Base-by-base conservation (phyloP, 2,329 filamentous ascomycete genomes). In the Epichloe aotearoae region DNA sequence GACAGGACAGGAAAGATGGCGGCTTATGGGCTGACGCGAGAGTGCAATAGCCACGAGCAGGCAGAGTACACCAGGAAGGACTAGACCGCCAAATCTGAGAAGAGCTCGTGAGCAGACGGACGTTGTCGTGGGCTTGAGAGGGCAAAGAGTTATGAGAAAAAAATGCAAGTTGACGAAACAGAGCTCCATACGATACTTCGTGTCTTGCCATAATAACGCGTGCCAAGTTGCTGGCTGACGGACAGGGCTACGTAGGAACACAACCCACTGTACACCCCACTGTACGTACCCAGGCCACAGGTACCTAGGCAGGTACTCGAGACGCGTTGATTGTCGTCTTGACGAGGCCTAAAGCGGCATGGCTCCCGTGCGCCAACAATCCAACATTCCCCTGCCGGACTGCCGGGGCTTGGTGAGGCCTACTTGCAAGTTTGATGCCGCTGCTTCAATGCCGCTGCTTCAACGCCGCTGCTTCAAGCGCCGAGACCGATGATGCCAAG, bases 291-390 rank as follows among this genome's bases (percentile, higher is more conserved):
- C 30, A 45, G 42, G 12, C 19, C 19, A 12, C 30, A 30, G 30
- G 30, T 30, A 30, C 30, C 30, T 2, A 10, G 26, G 30, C 5
- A 26, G 30, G 30, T 11, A 26, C 23, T 26, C 26, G 7, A 30
- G 26, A 30, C 26, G 26, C 26, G 26, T 26, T 26, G 26, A 8
- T 8, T 26, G 26, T 26, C 26, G 26, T 8, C 26, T 26, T 26
- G 23, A 23, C 5, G 5, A n/a, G 20, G 30, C 19, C 49, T 19
- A 20, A 47, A 51, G 23, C 15, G 42, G 49, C 19, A 19, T 51
- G 49, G 53, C 39, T 46, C 46, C 49, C 38, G 41, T 41, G 17
- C 41, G 34, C 30, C 26, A 12, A n/a, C 49, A 51, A 46, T 53
- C 43, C 43, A 15, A n/a, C 49, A 51, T 50, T 53, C 43, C 43